Evolutionary conservation across 2,329 filamentous ascomycete species (phyloP).

Genomic region (Aurifilum marmelostoma): DNA sequence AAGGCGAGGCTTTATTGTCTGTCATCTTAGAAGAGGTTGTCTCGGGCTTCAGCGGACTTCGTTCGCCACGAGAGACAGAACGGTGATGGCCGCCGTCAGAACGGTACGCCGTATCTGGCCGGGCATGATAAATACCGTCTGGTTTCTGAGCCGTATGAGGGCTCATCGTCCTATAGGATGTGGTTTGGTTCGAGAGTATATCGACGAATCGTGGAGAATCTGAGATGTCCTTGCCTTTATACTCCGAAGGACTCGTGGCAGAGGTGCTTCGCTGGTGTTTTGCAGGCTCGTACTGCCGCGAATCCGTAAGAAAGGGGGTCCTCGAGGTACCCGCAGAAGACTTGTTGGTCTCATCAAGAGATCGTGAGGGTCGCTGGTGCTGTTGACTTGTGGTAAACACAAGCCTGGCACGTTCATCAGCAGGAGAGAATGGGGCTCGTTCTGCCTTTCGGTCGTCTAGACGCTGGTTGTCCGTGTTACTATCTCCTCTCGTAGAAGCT

Average conservation of each 20-base stretch:
- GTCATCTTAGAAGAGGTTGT: neutral
- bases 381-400: neutral
- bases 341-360: neutral
- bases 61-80: neutral
- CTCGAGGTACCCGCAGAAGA: neutral
- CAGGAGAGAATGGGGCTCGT: neutral
- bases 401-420: neutral
- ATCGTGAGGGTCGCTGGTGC: neutral
- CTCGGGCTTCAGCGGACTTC: neutral
- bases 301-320: neutral
- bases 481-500: neutral
- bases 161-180: neutral
- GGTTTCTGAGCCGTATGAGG: neutral
- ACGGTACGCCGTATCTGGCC: neutral
- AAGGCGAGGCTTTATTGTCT: neutral
- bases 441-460: neutral
- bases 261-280: neutral
- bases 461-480: neutral
- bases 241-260: neutral
- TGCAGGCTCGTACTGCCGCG: neutral
- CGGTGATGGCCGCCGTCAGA: neutral
- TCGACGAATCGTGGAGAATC: neutral
- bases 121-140: neutral
- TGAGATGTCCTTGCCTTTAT: neutral
- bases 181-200: neutral